Evolutionary conservation across 2,329 filamentous ascomycete genomes (phyloP), one percentile per base, ranked within the genome.

Genomic region (Sarocladium brachiariae): DNA sequence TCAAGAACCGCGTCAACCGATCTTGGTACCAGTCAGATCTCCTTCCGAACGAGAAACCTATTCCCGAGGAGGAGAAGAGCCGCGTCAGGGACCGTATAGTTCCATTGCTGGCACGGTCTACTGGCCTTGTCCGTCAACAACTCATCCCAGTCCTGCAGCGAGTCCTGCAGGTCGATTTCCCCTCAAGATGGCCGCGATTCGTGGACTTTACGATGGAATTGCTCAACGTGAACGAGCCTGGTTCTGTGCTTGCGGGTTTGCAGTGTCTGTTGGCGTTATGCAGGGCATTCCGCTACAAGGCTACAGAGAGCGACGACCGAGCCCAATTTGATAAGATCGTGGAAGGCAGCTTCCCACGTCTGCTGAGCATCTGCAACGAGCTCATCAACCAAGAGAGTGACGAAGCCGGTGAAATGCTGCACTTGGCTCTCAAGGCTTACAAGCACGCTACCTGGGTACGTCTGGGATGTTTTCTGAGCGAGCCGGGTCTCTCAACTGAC

Each of bases 1-100:
- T 97, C 67, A 99, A 99, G 75, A 97, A 99, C 73, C 87, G 91
- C 65, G 87, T 97, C 67, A 92, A 87, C 68, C 87, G 91, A 65
- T 90, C 89, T 61, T 99, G 93, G 93, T 80, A 85, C 51, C 83
- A 81, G 55, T 77, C 78, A 63, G 88, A 95, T 57, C 86, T 92
- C 57, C 83, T 79, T 64, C 80, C 84, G 55, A 78, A 81, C 62
- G 83, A 86, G 60, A 83, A 81, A 60, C 74, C 84, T 59, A 93
- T 96, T 70, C 78, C 87, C 60, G 92, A 97, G 65, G 83, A 87
- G 54, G 93, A 96, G 70, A 96, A 96, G 73, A 76, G 81, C 51
- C 81, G 87, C 58, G 89, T 97, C 65, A 83, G 91, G 66, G 84
- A 92, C 61, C 87, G 91, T 55, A 77, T 99, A 59, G 84, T 99